Percentiles rank a stretch among this genome's conserved stretches.
Conservation (phyloP, 495 filamentous ascomycete genomes). For the Penicillium egyptiacum region DNA sequence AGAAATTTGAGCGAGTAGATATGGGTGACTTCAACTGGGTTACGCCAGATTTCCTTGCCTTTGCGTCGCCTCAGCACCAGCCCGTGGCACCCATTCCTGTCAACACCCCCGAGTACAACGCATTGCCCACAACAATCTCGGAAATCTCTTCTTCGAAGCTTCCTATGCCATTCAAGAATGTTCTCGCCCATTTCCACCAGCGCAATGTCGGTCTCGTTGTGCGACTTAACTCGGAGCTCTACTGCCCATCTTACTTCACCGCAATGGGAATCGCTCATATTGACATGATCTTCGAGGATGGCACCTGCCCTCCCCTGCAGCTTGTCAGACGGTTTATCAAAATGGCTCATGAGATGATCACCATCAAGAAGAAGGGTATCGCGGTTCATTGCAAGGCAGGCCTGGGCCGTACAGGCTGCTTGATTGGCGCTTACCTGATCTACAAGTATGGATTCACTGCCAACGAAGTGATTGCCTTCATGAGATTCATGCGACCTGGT, state of each 20-base stretch:
- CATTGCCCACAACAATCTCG: conserved; percentile 65
- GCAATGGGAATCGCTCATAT: conserved; percentile 91
- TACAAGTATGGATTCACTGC: conserved; percentile 98
- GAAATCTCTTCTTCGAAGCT: conserved; percentile 64
- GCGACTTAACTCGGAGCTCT: conserved; percentile 91
- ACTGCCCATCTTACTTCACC: conserved; percentile 92
- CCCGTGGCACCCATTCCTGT: conserved; percentile 68
- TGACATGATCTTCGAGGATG: conserved; percentile 99
- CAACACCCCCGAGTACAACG: conserved; percentile 67
- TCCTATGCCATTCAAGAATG: conserved; percentile 88
- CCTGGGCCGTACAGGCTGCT: conserved; percentile 90
- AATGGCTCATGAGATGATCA: conserved; percentile 92
- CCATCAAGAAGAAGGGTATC: conserved; percentile 78
- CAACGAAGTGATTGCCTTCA: conserved; percentile 96
- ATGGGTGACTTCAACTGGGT: conserved; percentile 99
- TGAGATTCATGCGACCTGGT: conserved; percentile 98
- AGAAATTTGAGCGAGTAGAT: conserved; percentile 91
- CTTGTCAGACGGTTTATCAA: conserved; percentile 91
- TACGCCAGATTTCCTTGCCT: conserved; percentile 89
- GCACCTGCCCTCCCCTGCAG: conserved; percentile 84
- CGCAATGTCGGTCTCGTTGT: conserved; percentile 91
- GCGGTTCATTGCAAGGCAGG: conserved; percentile 99
- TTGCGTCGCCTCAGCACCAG: conserved; percentile 87
- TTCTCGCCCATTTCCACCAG: conserved; percentile 81
- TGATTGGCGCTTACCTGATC: conserved; percentile 97